These are phyloP conservation scores for Cladophialophora yegresii DNA, from an alignment of 2,329 filamentous ascomycete species.

Conservation along the genomic window DNA sequence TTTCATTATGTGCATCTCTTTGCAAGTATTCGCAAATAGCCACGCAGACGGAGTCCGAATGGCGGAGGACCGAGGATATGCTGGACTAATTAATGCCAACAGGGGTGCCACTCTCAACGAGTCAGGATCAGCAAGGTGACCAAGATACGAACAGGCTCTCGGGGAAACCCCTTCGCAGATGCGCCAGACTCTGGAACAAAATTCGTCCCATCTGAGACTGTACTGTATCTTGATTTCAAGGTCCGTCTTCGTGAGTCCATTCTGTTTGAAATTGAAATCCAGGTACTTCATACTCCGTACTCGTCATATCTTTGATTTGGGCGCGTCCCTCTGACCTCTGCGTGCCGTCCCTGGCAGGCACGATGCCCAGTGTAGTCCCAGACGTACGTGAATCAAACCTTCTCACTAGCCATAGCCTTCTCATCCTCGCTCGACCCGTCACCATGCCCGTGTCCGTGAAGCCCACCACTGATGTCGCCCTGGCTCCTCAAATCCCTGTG, in stretches of 20 bases:
- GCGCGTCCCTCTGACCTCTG: background rate
- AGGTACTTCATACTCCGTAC: too few relatives aligned
- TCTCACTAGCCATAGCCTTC: slow-evolving; percentile 25
- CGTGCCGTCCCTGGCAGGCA: too few relatives aligned
- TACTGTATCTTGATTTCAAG: background rate
- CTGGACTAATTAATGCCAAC: background rate
- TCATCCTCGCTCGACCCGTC: slow-evolving; percentile 28
- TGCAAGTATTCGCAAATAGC: too few relatives aligned
- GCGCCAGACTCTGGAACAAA: background rate
- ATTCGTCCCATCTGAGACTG: background rate
- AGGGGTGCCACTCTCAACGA: background rate
- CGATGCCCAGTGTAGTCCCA: background rate
- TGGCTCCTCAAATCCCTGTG: slow-evolving; percentile 31
- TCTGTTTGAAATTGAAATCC: background rate
- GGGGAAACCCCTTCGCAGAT: background rate
- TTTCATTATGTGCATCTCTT: too few relatives aligned
- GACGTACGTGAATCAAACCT: slow-evolving; percentile 19
- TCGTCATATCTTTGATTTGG: background rate
- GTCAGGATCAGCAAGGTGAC: background rate
- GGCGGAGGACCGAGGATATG: too few relatives aligned
- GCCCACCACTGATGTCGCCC: background rate
- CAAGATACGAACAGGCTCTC: background rate
- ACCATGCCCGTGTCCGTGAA: slow-evolving; percentile 14
- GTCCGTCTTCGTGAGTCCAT: background rate
- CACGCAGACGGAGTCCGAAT: too few relatives aligned